Evolutionary conservation across 768 basidiomycete species (phyloP), one percentile per base, ranked within the genome.

Genomic region (Lentinula sp.): DNA sequence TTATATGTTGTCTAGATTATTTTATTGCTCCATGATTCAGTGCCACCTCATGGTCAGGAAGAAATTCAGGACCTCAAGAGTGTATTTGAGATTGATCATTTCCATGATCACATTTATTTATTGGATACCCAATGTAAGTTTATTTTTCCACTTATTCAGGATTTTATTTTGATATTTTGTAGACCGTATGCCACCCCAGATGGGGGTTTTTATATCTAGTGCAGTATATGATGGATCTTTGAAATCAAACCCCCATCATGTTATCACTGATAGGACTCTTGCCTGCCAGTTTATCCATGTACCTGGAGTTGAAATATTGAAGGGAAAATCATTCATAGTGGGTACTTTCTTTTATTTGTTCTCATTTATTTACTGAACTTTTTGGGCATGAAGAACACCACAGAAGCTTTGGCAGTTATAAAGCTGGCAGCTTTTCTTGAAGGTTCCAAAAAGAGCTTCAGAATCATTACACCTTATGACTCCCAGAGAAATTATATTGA

Each of bases 161-260:
- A 23, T 50, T 61, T 15, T 57, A 61, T 32, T 59, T 54, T 52
- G 51, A n/a, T 43, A 49, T 42, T 61, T 28, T 35, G 1, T 33
- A 93, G 92, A 93, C 65, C 84, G 92, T 0, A 91, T 94, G 90
- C 91, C 91, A 56, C 83, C 86, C 55, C 83, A 90, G 64, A 86
- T 92, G 76, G 90, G 91, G 23, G 66, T 76, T 3, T 84, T 91
- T 48, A 88, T 94, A 43, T 92, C 90, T 18, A 67, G 80, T 59
- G 76, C 76, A 60, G 77, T 93, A 3, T 93, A 94, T 75, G 73
- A 86, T 23, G 66, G 73, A 13, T 67, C 84, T 65, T 84, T 93
- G 12, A 72, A 79, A 6, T 91, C 91, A 1, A 65, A 71, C 59
- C 72, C 77, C 4, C 15, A 63, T 1, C 88, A 90, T 66, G 74